Evolutionary conservation across 2,329 filamentous ascomycete genomes (phyloP), one percentile per base, ranked within the genome.

Genomic region (Talaromyces pinophilus): DNA sequence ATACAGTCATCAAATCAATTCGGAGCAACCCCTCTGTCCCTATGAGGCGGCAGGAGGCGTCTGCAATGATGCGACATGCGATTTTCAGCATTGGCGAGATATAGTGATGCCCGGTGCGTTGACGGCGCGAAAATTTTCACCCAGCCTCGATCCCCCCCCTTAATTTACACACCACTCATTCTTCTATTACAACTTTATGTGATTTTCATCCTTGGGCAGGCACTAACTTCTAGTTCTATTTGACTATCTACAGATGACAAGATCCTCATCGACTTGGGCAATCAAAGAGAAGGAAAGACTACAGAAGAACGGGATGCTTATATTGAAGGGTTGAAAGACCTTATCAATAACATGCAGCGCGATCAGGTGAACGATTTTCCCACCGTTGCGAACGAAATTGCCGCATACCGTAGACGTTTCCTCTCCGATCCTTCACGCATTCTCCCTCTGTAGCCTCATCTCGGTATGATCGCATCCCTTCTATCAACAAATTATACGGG

Each of bases 1-100:
- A 52, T 98, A 94, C 81, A 97, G 92, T 81, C 92, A 96, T 79
- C 90, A 89, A 71, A 96, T 99, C 79, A 88, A 97, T 76, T 84
- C 88, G 28, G 84, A 87, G 68, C 88, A 86, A 71, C 86, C 87
- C 68, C 75, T 98, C 59, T 99, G 95, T 78, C 89, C 88, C 44
- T 90, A 87, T 72, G 92, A 96, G 78, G 81, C 91, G 69, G 83
- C 84, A 59, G 88, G 88, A 62, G 87, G 88, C 68, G 82, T 84
- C 70, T 98, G 95, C 85, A 89, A 90, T 71, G 91, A 93, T 74
- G 77, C 81, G 67, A 82, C 86, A 64, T 99, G 95, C 80, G 81
- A 87, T 65, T 89, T 82, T 70, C 89, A 98, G 82, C 95, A 99
- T 81, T 93, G 96, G 76, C 83, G 85, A 71, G 83, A 87, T 68